Base-by-base conservation (phyloP, 495 filamentous ascomycete species). In the Delitschia confertaspora region DNA sequence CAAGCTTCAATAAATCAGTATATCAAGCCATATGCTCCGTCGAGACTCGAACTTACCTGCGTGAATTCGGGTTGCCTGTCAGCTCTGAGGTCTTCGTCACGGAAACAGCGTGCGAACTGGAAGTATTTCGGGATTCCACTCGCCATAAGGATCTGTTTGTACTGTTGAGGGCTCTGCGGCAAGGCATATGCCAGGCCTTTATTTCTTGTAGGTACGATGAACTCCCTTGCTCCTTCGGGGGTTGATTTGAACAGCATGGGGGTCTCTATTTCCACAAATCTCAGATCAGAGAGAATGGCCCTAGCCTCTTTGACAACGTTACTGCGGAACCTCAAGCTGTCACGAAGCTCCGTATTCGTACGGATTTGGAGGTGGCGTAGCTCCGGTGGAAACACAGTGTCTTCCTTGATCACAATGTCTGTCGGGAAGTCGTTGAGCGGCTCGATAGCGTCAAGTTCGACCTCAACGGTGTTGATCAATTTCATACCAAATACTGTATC, bases 41-140 rank as follows among this genome's bases (percentile, higher is more conserved):
- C 33, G 17, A 35, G 20, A 47, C 30, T n/a, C 11, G 5, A 1
- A 13, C 58, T 51, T 68, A 83, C 82, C 71, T 98, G 91, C 7
- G 91, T 95, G 57, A 98, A 98, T 57, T 98, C 91, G 3, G 91
- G 91, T 59, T 98, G 91, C 46, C 91, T 71, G 61, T 96, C 93
- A 0, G 93, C 88, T 17, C 91, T 70, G 31, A 89, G 66, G 67
- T 95, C 91, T 61, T 98, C 91, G 59, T 98, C 91, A 6, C 91
- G 82, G 65, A 96, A 98, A 56, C 91, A 98, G 47, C 76, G 79
- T 1, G 93, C 91, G 62, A 96, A 83, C 62, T 98, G 91, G 58
- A 76, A 94, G 61, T 98, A 98, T 6, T 70, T 72, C 4, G 68
- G 61, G 13, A 96, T 72, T 0, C 89, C 88, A 56, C 81, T 82